These are phyloP conservation scores for Populus nigra DNA, from an alignment of 345 rosid genomes.

Conservation along the genomic window DNA sequence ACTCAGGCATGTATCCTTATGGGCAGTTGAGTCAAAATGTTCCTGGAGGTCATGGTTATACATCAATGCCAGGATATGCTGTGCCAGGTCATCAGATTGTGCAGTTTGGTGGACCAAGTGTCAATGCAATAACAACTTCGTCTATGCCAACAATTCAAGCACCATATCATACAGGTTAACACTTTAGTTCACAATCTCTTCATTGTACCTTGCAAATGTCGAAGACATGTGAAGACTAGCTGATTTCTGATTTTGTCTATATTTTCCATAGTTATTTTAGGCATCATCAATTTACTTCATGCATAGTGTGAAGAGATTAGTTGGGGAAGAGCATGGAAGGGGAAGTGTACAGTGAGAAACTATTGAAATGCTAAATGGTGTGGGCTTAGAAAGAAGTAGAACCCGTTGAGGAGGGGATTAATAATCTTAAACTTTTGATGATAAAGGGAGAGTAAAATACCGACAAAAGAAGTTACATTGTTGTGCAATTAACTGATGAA, in stretches of 20 bases:
- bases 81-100: constrained; percentile 68
- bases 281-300: background rate
- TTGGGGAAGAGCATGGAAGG: background rate
- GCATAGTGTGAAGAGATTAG: background rate
- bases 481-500: background rate
- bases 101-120: constrained; percentile 61
- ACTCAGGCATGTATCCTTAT: constrained; percentile 57
- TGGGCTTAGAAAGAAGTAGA: background rate
- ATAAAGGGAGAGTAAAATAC: background rate
- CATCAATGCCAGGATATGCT: constrained; percentile 65
- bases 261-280: background rate
- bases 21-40: constrained; percentile 68
- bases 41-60: constrained; percentile 66
- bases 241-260: background rate
- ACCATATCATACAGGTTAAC: constrained; percentile 62
- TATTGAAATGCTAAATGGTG: background rate
- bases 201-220: background rate
- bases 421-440: background rate
- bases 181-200: background rate
- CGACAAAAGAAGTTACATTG: background rate
- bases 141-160: constrained; percentile 62
- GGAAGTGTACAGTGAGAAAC: background rate
- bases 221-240: background rate
- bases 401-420: background rate
- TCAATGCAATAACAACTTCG: constrained; percentile 58